Conservation (phyloP, 1,284 basidiomycete genomes). For the Cyathus olla region DNA sequence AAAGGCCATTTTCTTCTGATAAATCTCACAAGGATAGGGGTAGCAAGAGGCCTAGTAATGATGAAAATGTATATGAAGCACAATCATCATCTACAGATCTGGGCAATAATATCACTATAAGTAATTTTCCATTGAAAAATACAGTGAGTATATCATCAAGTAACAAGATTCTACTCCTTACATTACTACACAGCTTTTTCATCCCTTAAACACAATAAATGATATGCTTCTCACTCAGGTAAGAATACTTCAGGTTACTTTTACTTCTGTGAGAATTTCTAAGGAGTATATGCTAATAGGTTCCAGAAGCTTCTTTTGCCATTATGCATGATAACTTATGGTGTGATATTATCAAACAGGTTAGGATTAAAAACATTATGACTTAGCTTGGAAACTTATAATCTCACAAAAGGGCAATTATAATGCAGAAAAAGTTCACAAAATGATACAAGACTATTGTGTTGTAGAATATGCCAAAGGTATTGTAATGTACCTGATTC, state of each 20-base stretch:
- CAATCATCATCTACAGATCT: not conserved
- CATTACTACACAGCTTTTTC: not conserved
- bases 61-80: not conserved
- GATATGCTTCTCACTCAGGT: not conserved
- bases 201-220: not conserved
- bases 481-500: too few species aligned
- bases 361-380: not conserved
- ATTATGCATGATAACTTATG: constrained; percentile 3
- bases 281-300: not conserved
- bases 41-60: not conserved
- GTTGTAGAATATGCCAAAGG: too few species aligned
- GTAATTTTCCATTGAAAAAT: not conserved
- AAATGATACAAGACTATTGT: too few species aligned
- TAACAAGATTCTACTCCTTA: not conserved
- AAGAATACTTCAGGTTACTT: not conserved
- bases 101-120: not conserved
- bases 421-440: too few species aligned
- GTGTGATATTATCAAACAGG: not conserved
- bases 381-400: too few species aligned
- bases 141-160: not conserved
- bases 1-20: too few species aligned
- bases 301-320: not conserved
- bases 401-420: too few species aligned
- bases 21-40: too few species aligned
- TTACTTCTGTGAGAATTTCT: too few species aligned